Percentiles rank a stretch among this genome's conserved stretches.
phyloP scores from a whole-genome alignment of 2,329 filamentous ascomycete species.

The Colletotrichum sp. region DNA sequence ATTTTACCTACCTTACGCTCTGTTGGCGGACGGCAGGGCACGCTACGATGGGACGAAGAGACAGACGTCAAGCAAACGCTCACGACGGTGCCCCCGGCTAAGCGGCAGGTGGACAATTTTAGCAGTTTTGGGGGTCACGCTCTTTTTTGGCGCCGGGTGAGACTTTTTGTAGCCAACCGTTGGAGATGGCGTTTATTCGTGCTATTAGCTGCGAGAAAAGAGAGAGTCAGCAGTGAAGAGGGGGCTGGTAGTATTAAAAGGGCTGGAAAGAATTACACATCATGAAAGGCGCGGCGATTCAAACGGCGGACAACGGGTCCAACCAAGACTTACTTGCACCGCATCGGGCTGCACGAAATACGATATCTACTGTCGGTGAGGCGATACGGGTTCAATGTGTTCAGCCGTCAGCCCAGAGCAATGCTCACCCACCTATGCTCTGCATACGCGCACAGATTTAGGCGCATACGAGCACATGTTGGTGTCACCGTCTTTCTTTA shows the following conservation, averaged over 20 bases:
- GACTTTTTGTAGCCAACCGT: neutral
- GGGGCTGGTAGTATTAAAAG: neutral
- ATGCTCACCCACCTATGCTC: neutral
- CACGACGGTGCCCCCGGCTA: neutral
- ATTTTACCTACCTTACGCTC: neutral
- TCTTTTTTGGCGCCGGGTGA: neutral
- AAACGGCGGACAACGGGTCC: neutral
- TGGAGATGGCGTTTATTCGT: neutral
- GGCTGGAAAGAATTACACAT: neutral
- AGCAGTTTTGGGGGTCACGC: neutral
- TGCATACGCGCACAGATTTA: constrained; percentile 8
- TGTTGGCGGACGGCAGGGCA: neutral
- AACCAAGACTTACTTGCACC: neutral
- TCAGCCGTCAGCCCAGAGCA: neutral
- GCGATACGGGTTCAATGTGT: neutral
- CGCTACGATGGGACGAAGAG: neutral
- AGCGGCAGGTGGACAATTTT: constrained; percentile 2
- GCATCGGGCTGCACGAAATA: neutral
- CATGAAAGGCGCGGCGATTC: neutral
- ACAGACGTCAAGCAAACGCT: constrained; percentile 9
- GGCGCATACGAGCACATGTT: neutral
- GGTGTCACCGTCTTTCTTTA: neutral
- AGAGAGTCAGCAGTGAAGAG: neutral
- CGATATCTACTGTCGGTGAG: neutral
- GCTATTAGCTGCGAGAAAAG: neutral